Evolutionary conservation across 1,139 yeast genomes (phyloP).

Genomic region (Pichia sp.): DNA sequence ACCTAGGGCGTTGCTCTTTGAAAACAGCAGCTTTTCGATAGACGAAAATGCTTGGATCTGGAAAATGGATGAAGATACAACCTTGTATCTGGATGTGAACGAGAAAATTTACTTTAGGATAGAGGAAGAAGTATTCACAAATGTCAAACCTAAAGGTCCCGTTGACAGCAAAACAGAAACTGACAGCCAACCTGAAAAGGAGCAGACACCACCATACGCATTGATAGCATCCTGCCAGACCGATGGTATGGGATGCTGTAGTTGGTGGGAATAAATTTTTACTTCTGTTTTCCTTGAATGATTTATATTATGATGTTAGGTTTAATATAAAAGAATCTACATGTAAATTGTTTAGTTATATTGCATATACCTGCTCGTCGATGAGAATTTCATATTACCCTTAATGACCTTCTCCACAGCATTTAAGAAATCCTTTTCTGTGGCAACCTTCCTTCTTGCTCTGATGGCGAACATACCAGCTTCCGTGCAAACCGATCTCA

Average conservation of each 20-base stretch:
- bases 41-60: conserved; percentile 95
- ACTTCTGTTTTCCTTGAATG: not conserved
- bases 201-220: conserved; percentile 67
- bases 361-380: conserved; percentile 97
- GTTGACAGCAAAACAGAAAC: conserved; percentile 12
- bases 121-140: conserved; percentile 82
- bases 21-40: conserved; percentile 63
- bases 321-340: conserved; percentile 4
- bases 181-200: conserved; percentile 24
- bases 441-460: conserved; percentile 96
- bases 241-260: conserved; percentile 92
- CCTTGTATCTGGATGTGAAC: conserved; percentile 78
- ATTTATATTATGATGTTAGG: not conserved
- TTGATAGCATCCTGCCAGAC: conserved; percentile 88
- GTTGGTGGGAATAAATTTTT: conserved; percentile 79
- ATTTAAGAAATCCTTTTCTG: conserved; percentile 93
- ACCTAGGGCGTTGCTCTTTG: conserved; percentile 77
- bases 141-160: conserved; percentile 73
- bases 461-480: conserved; percentile 99
- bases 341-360: conserved; percentile 50
- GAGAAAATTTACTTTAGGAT: conserved; percentile 88
- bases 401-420: conserved; percentile 98
- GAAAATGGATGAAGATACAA: conserved; percentile 71
- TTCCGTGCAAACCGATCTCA: conserved; percentile 93
- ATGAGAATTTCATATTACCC: conserved; percentile 96